Evolutionary conservation across 495 filamentous ascomycete genomes (phyloP).

Genomic region (Oidiodendron maius): DNA sequence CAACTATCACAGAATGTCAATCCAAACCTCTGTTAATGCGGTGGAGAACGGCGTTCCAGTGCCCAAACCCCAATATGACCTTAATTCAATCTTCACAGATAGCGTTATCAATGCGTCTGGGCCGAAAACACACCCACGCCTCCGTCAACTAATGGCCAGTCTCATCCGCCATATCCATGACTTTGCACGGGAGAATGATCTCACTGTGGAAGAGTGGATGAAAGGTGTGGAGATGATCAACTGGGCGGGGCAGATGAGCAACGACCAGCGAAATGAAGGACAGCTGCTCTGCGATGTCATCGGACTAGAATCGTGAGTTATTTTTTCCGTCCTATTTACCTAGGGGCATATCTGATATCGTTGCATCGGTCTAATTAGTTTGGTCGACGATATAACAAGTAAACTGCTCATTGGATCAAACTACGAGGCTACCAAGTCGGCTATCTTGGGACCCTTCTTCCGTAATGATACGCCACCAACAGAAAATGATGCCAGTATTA

Average conservation of each 20-base stretch:
- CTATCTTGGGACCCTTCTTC: conserved; percentile 87
- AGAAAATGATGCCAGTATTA: conserved; percentile 63
- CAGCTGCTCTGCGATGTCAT: conserved; percentile 75
- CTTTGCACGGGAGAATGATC: conserved; percentile 61
- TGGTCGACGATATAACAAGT: conserved; percentile 83
- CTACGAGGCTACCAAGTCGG: conserved; percentile 66
- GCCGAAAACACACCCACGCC: conserved; percentile 52
- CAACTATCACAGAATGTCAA: no score
- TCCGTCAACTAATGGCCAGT: conserved; percentile 47
- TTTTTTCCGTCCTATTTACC: background rate
- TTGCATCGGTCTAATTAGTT: conserved; percentile 28
- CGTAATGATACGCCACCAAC: conserved; percentile 77
- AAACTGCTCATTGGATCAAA: conserved; percentile 66
- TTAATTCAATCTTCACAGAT: conserved; percentile 61
- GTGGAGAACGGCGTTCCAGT: no score
- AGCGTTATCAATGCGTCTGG: conserved; percentile 61
- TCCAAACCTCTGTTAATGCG: no score
- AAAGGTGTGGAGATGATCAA: conserved; percentile 57
- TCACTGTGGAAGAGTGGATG: conserved; percentile 64
- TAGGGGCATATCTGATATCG: background rate
- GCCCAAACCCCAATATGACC: no score
- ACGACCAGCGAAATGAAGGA: conserved; percentile 62
- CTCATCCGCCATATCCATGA: conserved; percentile 61
- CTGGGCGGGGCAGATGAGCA: conserved; percentile 49
- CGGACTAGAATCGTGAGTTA: conserved; percentile 64